Evolutionary conservation across 257 asterid species (phyloP), one percentile per base, ranked within the genome.

Genomic region (Solanum pinnatisectum): DNA sequence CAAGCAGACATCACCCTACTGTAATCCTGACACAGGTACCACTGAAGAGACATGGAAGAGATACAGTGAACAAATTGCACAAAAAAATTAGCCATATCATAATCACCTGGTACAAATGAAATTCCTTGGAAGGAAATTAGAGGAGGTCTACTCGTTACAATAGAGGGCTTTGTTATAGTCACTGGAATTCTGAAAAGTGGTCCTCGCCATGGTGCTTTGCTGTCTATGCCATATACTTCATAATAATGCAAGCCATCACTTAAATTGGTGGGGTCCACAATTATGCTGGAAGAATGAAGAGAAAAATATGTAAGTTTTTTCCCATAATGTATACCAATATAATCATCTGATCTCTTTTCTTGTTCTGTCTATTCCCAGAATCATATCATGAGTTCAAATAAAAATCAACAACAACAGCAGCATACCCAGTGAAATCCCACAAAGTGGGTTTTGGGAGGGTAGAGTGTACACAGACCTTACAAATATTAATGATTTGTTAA

Each of bases 161-260:
- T 88, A 90, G 90, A 92, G 65, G 99, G 99, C 91, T 97, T 97
- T 68, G 98, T 95, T 90, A 97, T 94, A 52, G 99, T 97, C 84
- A 97, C 68, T 56, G 99, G 98, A 93, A 97, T 94, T 92, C 99
- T 91, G 91, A 97, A 97, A 81, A 97, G 94, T 78, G 99, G 99
- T 87, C 99, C 99, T 76, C 99, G 98, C 98, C 98, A 96, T 82
- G 99, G 99, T 12, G 98, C 94, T 88, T 91, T 94, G 92, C 95
- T 92, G 91, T 96, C 99, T 87, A 95, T 20, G 70, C 95, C 99
- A 89, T 94, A 95, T 76, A 97, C 98, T 95, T 97, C 99, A 91
- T 90, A 97, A 92, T 94, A 97, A 92, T 97, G 99, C 88, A 97
- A 91, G 90, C 99, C 99, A 84, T 94, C 94, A 20, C 91, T 88